These are phyloP conservation scores for Picea glauca DNA, from an alignment of 75 land plant species.

Conservation along the genomic window DNA sequence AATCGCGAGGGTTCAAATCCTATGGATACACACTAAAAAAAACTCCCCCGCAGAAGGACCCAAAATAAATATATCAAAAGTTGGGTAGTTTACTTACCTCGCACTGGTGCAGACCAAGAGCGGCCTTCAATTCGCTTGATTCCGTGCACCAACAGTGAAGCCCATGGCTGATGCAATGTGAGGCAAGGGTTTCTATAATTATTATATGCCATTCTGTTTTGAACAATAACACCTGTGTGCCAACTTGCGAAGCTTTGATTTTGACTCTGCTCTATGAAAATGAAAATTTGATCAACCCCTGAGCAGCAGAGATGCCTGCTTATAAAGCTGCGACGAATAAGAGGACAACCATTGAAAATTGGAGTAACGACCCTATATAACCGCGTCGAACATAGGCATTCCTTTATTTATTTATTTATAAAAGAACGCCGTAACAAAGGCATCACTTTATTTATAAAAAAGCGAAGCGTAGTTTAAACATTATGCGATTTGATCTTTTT, in stretches of 20 bases:
- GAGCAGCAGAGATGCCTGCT: not conserved
- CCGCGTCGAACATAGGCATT: too few relatives aligned
- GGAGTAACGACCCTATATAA: too few relatives aligned
- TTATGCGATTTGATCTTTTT: too few relatives aligned
- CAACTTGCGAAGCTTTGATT: not conserved
- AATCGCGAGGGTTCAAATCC: not conserved
- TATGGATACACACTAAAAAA: too few relatives aligned
- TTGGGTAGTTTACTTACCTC: constrained; percentile 31
- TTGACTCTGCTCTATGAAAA: not conserved
- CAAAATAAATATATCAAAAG: not conserved
- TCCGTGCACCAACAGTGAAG: constrained; percentile 83
- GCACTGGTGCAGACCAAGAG: constrained; percentile 82
- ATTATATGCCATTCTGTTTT: not conserved
- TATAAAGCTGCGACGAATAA: not conserved
- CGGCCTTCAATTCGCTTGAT: constrained; percentile 94
- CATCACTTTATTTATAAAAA: too few relatives aligned
- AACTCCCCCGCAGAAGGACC: not conserved
- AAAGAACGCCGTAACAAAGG: too few relatives aligned
- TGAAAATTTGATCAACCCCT: not conserved
- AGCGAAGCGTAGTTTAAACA: too few relatives aligned
- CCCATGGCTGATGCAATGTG: constrained; percentile 98
- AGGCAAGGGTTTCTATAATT: constrained; percentile 61
- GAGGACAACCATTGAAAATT: too few relatives aligned
- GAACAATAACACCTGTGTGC: too few relatives aligned
- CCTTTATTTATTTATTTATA: too few relatives aligned